phyloP scores from a whole-genome alignment of 1,284 basidiomycete genomes.

The Schizophyllum commune region DNA sequence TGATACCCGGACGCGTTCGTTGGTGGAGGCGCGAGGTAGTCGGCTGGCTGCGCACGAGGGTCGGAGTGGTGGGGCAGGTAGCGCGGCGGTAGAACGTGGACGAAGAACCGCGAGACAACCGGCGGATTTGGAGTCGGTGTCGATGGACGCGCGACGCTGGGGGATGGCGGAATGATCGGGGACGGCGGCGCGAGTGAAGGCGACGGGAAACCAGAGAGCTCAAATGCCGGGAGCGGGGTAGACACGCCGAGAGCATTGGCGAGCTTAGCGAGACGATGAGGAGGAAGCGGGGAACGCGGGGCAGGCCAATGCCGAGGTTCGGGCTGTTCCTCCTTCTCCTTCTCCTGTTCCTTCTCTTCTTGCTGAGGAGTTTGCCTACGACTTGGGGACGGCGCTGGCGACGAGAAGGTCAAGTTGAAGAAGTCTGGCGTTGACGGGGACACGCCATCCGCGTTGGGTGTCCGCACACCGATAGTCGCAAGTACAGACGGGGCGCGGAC shows the following conservation, averaged over 20 bases:
- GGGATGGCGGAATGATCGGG: constrained; percentile 38
- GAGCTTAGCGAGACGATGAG: constrained; percentile 67
- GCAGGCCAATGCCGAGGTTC: constrained; percentile 40
- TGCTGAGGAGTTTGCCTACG: no score
- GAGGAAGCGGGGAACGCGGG: constrained; percentile 63
- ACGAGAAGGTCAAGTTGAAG: no score
- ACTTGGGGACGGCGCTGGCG: no score
- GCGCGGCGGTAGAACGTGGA: constrained; percentile 69
- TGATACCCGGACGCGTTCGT: constrained; percentile 64
- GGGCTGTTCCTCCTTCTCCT: no score
- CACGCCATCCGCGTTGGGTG: no score
- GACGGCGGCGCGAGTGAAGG: constrained; percentile 32
- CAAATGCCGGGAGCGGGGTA: constrained; percentile 54
- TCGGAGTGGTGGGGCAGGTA: constrained; percentile 56
- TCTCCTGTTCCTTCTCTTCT: no score
- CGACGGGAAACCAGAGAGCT: constrained; percentile 25
- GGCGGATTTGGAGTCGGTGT: constrained; percentile 27
- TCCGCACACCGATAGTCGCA: no score
- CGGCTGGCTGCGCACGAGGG: constrained; percentile 19
- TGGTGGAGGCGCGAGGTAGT: constrained; percentile 42
- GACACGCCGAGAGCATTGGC: constrained; percentile 77
- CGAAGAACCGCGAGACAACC: constrained; percentile 54
- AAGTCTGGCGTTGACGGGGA: no score
- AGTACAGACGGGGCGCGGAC: no score
- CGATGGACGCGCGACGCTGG: constrained; percentile 44